Evolutionary conservation across 441 rosid species (phyloP), one percentile per base, ranked within the genome.

Genomic region (Kokia cookei): DNA sequence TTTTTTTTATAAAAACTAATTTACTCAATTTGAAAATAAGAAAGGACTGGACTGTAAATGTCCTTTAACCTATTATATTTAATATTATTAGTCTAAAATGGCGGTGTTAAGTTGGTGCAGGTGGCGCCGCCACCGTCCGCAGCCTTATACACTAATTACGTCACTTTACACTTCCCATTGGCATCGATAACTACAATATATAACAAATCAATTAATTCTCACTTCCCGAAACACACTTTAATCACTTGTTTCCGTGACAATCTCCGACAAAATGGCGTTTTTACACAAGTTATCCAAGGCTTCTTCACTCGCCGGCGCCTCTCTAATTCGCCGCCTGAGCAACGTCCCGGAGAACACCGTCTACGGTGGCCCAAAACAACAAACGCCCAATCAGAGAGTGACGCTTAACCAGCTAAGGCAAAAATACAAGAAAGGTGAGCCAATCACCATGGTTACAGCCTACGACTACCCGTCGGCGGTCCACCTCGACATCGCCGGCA

Each of bases 391-490:
- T 82, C 86, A 83, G 65, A 83, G 97, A 66, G 88, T 95, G 13
- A 93, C 96, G 8, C 79, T 93, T 37, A 82, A 83, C 59, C 81
- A 77, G 57, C 74, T 95, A 60, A 84, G 86, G 19, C 97, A 90
- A 76, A 95, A 87, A 77, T 84, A 95, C 82, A 85, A 82, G 68
- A 85, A 65, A 61, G 90, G 90, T 10, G 89, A 90, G 50, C 93
- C 94, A 68, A 93, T 95, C 47, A 87, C 92, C 7, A 80, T 90
- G 5, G 94, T 93, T 76, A 91, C 99, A 51, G 96, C 90, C 60
- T 95, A 95, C 71, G 98, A 95, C 76, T 95, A 95, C 61, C 97
- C 98, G 3, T 89, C 98, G 0, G 99, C 96, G 2, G 96, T 93
- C 73, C 99, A 93, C 79, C 51, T 95, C 35, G 97, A 95, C 68